phyloP scores from a whole-genome alignment of 441 rosid species.

The Syzygium syzygioides region DNA sequence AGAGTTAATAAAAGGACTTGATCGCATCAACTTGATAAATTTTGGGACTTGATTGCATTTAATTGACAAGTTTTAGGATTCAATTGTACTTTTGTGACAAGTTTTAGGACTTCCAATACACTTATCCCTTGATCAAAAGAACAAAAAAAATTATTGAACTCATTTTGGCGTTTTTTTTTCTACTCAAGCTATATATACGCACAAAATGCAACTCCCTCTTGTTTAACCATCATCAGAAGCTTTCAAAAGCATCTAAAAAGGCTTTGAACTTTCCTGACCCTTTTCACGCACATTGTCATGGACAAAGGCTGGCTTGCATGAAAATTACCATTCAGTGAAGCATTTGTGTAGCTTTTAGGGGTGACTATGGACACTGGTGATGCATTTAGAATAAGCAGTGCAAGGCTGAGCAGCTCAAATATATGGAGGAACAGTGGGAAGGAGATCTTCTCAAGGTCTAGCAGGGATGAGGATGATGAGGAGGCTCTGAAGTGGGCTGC shows the following conservation, averaged over 20 bases:
- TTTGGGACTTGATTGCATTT: too few species aligned
- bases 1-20: too few species aligned
- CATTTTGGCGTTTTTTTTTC: neutral
- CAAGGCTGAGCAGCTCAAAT: constrained; percentile 8
- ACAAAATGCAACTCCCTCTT: neutral
- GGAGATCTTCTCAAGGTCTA: constrained; percentile 20
- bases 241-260: neutral
- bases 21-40: too few species aligned
- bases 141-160: neutral
- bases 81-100: too few species aligned
- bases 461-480: constrained; percentile 30
- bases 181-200: neutral
- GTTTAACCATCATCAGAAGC: constrained; percentile 1
- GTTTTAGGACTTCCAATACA: too few species aligned
- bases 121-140: neutral
- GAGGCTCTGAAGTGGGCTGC: constrained; percentile 53
- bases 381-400: constrained; percentile 5
- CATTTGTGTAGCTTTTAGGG: neutral
- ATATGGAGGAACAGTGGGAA: constrained; percentile 12
- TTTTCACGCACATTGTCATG: neutral
- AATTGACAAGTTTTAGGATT: too few species aligned
- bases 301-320: neutral
- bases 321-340: neutral
- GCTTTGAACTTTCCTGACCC: neutral
- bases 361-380: constrained; percentile 24